phyloP scores from a whole-genome alignment of 225 moss, liverwort and hornwort genomes.

The Marchantia paleacea region DNA sequence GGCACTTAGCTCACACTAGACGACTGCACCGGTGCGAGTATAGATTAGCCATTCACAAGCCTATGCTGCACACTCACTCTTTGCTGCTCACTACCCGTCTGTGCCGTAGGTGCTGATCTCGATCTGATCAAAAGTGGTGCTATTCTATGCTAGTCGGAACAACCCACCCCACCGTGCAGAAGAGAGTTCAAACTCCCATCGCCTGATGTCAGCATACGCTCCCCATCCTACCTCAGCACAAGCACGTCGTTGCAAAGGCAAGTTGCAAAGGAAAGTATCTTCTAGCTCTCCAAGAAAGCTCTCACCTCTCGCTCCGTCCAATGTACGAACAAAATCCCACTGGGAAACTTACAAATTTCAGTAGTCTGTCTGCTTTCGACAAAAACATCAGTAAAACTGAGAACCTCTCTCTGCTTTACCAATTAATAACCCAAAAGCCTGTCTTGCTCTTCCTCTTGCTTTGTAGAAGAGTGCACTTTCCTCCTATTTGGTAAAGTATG shows the following conservation, averaged over 20 bases:
- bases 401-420: background rate
- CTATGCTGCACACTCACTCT: background rate
- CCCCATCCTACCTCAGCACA: background rate
- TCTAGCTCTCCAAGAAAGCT: background rate
- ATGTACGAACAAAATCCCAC: background rate
- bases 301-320: background rate
- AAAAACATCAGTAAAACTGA: background rate
- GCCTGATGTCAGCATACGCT: background rate
- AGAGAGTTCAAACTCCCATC: background rate
- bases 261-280: background rate
- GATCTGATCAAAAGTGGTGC: background rate
- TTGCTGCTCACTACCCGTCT: background rate
- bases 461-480: background rate
- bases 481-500: background rate
- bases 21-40: background rate
- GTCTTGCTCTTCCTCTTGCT: background rate
- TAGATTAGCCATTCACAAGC: background rate
- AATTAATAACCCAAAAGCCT: background rate
- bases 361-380: background rate
- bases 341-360: background rate
- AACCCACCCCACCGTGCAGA: background rate
- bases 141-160: background rate
- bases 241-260: conserved; percentile 1
- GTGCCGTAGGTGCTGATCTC: no score
- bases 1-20: background rate